phyloP scores from a whole-genome alignment of 257 asterid species.

The Fraxinus americana region DNA sequence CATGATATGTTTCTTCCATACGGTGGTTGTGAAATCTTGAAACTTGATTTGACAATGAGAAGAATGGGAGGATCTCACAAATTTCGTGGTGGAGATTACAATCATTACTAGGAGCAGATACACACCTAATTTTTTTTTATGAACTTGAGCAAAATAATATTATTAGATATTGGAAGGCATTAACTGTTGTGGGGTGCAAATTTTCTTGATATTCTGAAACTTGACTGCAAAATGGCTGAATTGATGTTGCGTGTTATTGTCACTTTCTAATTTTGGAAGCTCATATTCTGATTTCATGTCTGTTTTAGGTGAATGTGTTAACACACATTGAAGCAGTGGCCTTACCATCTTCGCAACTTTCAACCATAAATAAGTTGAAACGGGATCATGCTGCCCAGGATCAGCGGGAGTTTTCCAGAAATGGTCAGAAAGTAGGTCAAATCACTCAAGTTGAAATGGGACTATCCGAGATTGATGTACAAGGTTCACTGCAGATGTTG shows the following conservation, averaged over 20 bases:
- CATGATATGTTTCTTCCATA: not conserved
- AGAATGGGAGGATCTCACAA: not conserved
- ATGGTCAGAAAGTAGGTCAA: constrained; percentile 5
- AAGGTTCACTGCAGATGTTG: not conserved
- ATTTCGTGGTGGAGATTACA: not conserved
- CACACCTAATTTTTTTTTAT: not conserved
- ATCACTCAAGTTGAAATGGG: constrained; percentile 19
- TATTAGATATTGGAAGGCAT: not conserved
- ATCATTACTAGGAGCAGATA: not conserved
- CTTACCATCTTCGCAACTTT: constrained; percentile 14
- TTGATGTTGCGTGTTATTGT: not conserved
- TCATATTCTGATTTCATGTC: not conserved
- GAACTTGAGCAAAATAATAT: not conserved
- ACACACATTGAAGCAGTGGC: constrained; percentile 52
- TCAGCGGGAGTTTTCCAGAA: constrained; percentile 34
- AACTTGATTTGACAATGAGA: not conserved
- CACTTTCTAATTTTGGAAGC: not conserved
- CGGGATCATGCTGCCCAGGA: constrained; percentile 59
- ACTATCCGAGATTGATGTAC: not conserved
- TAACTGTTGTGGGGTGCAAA: not conserved
- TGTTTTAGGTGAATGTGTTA: constrained; percentile 67
- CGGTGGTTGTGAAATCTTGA: not conserved
- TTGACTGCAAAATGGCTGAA: not conserved
- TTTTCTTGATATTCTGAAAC: not conserved
- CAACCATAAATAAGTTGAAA: constrained; percentile 32